Evolutionary conservation across 208 protist species (phyloP).

Genomic region (Trypanosoma cruzi): DNA sequence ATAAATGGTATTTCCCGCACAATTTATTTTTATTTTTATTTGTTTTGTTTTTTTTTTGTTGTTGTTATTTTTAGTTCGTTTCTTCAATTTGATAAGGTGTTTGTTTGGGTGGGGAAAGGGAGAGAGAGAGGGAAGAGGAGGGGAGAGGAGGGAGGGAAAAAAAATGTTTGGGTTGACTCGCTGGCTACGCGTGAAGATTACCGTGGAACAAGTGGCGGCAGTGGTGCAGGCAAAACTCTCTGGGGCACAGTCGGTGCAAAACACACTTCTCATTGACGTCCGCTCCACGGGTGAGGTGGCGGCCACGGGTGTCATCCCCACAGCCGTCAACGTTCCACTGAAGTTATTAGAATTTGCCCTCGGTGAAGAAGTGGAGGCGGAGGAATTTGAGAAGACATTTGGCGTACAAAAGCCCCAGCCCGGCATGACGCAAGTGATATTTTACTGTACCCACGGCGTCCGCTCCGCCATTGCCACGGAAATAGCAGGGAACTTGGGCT

Average conservation of each 20-base stretch:
- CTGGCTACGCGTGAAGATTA: slow-evolving; percentile 27
- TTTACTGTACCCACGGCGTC: slow-evolving; percentile 78
- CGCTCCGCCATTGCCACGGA: slow-evolving; percentile 68
- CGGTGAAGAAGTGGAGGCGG: slow-evolving; percentile 36
- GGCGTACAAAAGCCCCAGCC: slow-evolving; percentile 42
- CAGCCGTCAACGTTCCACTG: slow-evolving; percentile 69
- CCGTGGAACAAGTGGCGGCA: slow-evolving; percentile 55
- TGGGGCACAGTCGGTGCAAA: slow-evolving; percentile 20
- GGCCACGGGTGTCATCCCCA: slow-evolving; percentile 64
- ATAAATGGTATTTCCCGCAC: too few relatives aligned
- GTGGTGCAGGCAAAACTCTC: slow-evolving; percentile 60
- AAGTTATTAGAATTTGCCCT: slow-evolving; percentile 52
- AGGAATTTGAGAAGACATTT: slow-evolving; percentile 55
- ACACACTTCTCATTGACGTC: slow-evolving; percentile 67
- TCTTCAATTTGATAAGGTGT: not conserved
- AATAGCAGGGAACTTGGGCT: slow-evolving; percentile 64
- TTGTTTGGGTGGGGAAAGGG: too few relatives aligned
- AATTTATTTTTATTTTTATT: not conserved
- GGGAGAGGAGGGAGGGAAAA: too few relatives aligned
- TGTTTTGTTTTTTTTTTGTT: slow-evolving; percentile 12
- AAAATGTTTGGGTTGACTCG: slow-evolving; percentile 29
- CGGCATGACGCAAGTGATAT: slow-evolving; percentile 51
- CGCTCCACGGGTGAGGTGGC: slow-evolving; percentile 76
- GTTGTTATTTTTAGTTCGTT: slow-evolving; percentile 3
- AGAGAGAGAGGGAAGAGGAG: too few relatives aligned